Evolutionary conservation across 768 basidiomycete genomes (phyloP).

Genomic region (Cyclocybe cylindracea): DNA sequence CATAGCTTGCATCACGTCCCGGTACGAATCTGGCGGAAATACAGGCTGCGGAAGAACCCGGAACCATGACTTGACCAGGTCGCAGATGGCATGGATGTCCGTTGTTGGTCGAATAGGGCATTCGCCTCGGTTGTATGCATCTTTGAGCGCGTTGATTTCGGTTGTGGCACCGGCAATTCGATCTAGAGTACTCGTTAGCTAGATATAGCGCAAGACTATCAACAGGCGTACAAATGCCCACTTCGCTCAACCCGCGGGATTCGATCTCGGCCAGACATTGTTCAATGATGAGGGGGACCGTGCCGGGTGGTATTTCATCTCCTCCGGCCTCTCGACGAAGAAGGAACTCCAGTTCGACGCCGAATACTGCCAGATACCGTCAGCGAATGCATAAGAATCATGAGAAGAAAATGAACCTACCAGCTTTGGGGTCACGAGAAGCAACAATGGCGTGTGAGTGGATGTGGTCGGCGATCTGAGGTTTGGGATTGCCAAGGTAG

Average conservation of each 20-base stretch:
- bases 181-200: slow-evolving; percentile 42
- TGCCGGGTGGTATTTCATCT: slow-evolving; percentile 50
- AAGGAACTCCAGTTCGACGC: slow-evolving; percentile 72
- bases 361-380: slow-evolving; percentile 53
- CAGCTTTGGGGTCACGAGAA: slow-evolving; percentile 74
- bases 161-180: slow-evolving; percentile 79
- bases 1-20: slow-evolving; percentile 68
- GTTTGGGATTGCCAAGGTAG: slow-evolving; percentile 78
- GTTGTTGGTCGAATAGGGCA: slow-evolving; percentile 57
- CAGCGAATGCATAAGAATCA: slow-evolving; percentile 3
- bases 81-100: slow-evolving; percentile 84
- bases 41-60: slow-evolving; percentile 78
- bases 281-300: slow-evolving; percentile 67
- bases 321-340: slow-evolving; percentile 63
- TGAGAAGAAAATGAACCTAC: slow-evolving; percentile 38
- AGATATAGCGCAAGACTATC: neutral
- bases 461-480: slow-evolving; percentile 73
- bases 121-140: slow-evolving; percentile 75
- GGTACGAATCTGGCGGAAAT: slow-evolving; percentile 70
- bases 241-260: slow-evolving; percentile 72
- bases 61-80: slow-evolving; percentile 86
- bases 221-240: slow-evolving; percentile 71
- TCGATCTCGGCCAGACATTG: slow-evolving; percentile 73
- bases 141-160: slow-evolving; percentile 68
- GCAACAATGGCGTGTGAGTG: slow-evolving; percentile 57